Evolutionary conservation across 73 alveolate species (phyloP).

Genomic region (Paramecium tetraurelia): DNA sequence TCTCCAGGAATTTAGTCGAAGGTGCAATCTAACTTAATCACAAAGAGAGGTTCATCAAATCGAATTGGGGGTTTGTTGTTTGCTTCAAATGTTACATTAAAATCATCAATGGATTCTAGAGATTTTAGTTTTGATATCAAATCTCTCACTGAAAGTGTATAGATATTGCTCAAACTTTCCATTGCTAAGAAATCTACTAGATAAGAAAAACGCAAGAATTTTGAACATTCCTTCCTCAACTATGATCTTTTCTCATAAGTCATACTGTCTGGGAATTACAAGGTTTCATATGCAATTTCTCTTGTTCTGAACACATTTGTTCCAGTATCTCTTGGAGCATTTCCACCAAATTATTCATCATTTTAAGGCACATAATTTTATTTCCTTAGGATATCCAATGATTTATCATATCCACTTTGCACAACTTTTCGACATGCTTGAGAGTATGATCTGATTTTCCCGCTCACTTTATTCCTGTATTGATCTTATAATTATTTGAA

Average conservation of each 20-base stretch:
- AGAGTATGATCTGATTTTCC: slow-evolving; percentile 66
- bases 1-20: slow-evolving; percentile 64
- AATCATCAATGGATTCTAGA: slow-evolving; percentile 44
- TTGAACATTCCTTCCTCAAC: slow-evolving; percentile 78
- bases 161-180: slow-evolving; percentile 81
- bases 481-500: slow-evolving; percentile 66
- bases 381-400: slow-evolving; percentile 71
- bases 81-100: slow-evolving; percentile 49
- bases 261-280: slow-evolving; percentile 78
- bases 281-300: slow-evolving; percentile 69
- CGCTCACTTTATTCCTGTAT: slow-evolving; percentile 66
- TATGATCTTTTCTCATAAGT: slow-evolving; percentile 76
- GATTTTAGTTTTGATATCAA: slow-evolving; percentile 44
- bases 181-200: slow-evolving; percentile 79
- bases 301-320: slow-evolving; percentile 27
- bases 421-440: slow-evolving; percentile 72
- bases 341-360: slow-evolving; percentile 62
- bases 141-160: slow-evolving; percentile 69
- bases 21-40: slow-evolving; percentile 62
- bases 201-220: slow-evolving; percentile 79
- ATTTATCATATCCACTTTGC: slow-evolving; percentile 68
- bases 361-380: slow-evolving; percentile 68
- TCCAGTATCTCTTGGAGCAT: slow-evolving; percentile 48
- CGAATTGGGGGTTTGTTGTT: slow-evolving; percentile 48
- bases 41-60: slow-evolving; percentile 68